Conservation (phyloP, 106 monocot species). For the Apostasia shenzhenica region DNA sequence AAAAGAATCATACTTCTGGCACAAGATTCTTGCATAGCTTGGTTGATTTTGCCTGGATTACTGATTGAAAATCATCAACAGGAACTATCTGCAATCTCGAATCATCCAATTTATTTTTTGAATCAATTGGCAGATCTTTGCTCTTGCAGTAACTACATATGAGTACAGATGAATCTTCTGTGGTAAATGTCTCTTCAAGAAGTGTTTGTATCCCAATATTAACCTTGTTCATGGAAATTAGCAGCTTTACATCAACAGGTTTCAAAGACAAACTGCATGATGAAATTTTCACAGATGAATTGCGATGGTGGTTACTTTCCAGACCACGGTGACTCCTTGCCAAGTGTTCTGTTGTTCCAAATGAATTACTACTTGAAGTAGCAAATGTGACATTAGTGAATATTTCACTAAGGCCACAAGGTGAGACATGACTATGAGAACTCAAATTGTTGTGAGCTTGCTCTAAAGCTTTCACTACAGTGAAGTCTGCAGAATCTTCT, state of each 20-base stretch:
- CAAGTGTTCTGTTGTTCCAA: conserved; percentile 43
- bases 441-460: neutral
- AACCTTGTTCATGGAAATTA: conserved; percentile 25
- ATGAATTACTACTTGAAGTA: conserved; percentile 1
- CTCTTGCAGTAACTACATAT: conserved; percentile 39
- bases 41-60: conserved; percentile 21
- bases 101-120: conserved; percentile 19
- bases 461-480: neutral
- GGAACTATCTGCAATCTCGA: conserved; percentile 44
- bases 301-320: conserved; percentile 31
- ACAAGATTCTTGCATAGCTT: conserved; percentile 39
- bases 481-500: neutral
- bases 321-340: conserved; percentile 71
- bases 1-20: conserved; percentile 36
- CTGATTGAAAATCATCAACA: conserved; percentile 20
- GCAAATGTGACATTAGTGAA: neutral
- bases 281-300: conserved; percentile 33
- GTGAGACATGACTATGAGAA: neutral
- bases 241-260: conserved; percentile 31
- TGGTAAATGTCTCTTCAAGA: conserved; percentile 20
- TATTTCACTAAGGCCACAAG: neutral
- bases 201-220: conserved; percentile 57
- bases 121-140: conserved; percentile 24
- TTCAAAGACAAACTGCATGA: conserved; percentile 45
- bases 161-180: conserved; percentile 24